Evolutionary conservation across 176 grass and related monocot species (phyloP).

Genomic region (Cocos nucifera): DNA sequence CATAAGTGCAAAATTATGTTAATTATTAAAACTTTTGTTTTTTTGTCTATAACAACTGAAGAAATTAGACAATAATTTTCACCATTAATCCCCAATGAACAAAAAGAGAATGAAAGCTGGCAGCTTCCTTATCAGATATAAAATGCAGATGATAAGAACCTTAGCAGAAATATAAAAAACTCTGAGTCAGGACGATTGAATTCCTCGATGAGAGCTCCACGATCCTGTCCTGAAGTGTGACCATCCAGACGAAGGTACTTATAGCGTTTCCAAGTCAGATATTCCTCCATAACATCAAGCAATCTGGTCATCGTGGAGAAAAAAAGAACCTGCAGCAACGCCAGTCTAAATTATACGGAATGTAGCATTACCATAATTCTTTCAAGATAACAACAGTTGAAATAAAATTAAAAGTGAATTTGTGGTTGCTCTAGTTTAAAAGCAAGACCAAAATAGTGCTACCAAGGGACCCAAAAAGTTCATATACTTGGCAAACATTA

Average conservation of each 20-base stretch:
- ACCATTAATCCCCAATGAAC: too few species aligned
- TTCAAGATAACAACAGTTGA: too few species aligned
- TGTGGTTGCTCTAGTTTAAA: too few species aligned
- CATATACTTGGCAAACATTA: background rate
- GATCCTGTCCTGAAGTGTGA: slow-evolving; percentile 88
- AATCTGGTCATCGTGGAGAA: slow-evolving; percentile 99
- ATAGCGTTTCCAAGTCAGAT: slow-evolving; percentile 78
- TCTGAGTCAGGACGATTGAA: slow-evolving; percentile 78
- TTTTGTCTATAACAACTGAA: too few species aligned
- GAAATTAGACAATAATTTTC: too few species aligned
- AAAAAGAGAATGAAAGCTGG: too few species aligned
- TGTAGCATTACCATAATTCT: background rate
- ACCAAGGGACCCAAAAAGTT: too few species aligned
- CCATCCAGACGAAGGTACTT: slow-evolving; percentile 97
- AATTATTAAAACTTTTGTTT: too few species aligned
- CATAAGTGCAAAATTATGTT: slow-evolving; percentile 8
- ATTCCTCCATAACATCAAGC: slow-evolving; percentile 99
- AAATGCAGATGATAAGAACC: slow-evolving; percentile 20
- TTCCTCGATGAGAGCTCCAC: slow-evolving; percentile 88
- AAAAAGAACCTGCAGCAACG: slow-evolving; percentile 60
- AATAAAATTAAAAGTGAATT: too few species aligned
- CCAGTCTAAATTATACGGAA: background rate
- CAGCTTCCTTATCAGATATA: too few species aligned
- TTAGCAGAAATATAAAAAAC: slow-evolving; percentile 95
- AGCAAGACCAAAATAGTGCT: too few species aligned